These are phyloP conservation scores for Leptographium wingfieldii DNA, from an alignment of 2,329 filamentous ascomycete genomes.

Conservation along the genomic window DNA sequence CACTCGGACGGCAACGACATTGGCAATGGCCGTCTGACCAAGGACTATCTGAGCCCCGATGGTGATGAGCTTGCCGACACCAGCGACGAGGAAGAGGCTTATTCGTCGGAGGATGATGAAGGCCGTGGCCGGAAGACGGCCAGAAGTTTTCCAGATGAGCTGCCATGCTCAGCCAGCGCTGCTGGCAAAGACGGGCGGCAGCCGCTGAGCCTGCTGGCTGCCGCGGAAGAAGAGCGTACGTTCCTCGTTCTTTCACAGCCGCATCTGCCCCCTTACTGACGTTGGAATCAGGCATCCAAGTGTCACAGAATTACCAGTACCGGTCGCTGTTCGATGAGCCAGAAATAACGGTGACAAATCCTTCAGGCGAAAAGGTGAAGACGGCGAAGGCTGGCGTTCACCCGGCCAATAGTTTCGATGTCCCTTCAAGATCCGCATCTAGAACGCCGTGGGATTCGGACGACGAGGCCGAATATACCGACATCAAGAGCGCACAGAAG, in stretches of 20 bases:
- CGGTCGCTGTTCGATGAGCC: conserved; percentile 54
- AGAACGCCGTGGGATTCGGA: conserved; percentile 63
- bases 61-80: conserved; percentile 53
- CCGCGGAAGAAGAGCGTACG: conserved; percentile 69
- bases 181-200: conserved; percentile 23
- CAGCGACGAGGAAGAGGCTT: conserved; percentile 50
- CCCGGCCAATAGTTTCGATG: conserved; percentile 75
- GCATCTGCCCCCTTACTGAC: background rate
- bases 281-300: conserved; percentile 31
- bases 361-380: conserved; percentile 48
- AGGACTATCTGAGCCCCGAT: conserved; percentile 53
- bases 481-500: conserved; percentile 79
- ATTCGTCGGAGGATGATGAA: conserved; percentile 46
- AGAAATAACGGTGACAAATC: conserved; percentile 50
- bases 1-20: conserved; percentile 26
- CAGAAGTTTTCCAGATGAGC: conserved; percentile 29
- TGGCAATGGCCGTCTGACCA: conserved; percentile 44
- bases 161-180: conserved; percentile 9
- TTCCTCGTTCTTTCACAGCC: conserved; percentile 10
- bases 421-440: conserved; percentile 41
- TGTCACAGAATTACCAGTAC: conserved; percentile 44
- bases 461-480: conserved; percentile 69
- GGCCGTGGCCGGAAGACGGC: conserved; percentile 43
- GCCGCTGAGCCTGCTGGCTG: conserved; percentile 53
- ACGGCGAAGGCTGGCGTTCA: conserved; percentile 50